phyloP scores from a whole-genome alignment of 805 yeast species.

The Candida broadrunensis region DNA sequence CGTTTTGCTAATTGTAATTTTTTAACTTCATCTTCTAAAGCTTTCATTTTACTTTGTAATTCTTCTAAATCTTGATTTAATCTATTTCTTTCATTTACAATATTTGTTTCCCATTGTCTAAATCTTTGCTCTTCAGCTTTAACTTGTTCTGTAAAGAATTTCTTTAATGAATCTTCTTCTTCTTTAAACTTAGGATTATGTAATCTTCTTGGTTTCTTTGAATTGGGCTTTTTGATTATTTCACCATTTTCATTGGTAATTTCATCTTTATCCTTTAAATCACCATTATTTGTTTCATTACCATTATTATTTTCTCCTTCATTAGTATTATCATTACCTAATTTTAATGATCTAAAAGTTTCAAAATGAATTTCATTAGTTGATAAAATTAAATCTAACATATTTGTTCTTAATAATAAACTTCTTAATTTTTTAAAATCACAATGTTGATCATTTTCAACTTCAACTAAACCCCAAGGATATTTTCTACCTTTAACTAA shows the following conservation, averaged over 20 bases:
- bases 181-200: constrained; percentile 91
- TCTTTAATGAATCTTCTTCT: constrained; percentile 91
- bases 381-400: constrained; percentile 76
- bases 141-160: constrained; percentile 92
- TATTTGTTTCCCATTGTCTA: constrained; percentile 97
- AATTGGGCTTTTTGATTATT: constrained; percentile 22
- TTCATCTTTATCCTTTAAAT: constrained; percentile 25
- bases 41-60: constrained; percentile 72
- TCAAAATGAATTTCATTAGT: constrained; percentile 84
- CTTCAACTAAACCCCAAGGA: constrained; percentile 90
- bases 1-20: constrained; percentile 43
- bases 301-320: constrained; percentile 39
- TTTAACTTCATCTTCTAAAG: constrained; percentile 73
- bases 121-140: constrained; percentile 96
- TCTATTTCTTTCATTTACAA: constrained; percentile 91
- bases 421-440: constrained; percentile 82
- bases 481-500: constrained; percentile 76
- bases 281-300: constrained; percentile 22
- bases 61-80: constrained; percentile 91
- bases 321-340: constrained; percentile 43
- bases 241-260: constrained; percentile 30
- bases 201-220: constrained; percentile 52
- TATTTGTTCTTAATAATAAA: constrained; percentile 73
- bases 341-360: constrained; percentile 68
- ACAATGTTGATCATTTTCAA: constrained; percentile 81